Percentiles rank a stretch among this genome's conserved stretches.
Evolutionary conservation across 179 eudicot genomes (phyloP).

Genomic region (Actinidia arguta): DNA sequence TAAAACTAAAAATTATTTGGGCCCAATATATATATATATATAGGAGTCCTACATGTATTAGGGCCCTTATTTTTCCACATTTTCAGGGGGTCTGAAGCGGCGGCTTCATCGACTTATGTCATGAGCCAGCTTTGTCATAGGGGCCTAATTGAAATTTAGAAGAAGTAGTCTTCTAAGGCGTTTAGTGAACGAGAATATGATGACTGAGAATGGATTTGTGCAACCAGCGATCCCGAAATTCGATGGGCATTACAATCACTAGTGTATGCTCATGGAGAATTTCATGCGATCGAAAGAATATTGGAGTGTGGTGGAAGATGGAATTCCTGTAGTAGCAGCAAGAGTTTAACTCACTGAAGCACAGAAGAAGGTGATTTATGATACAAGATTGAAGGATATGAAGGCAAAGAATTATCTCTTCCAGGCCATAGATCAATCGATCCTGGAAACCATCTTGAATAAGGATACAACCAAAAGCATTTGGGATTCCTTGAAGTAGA

Average conservation of each 20-base stretch:
- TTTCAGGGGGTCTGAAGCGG: too few species aligned
- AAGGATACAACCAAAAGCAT: background rate
- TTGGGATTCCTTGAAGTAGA: background rate
- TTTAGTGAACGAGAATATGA: background rate
- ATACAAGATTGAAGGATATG: too few species aligned
- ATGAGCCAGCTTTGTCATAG: too few species aligned
- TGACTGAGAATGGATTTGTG: conserved; percentile 1
- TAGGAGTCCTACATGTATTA: too few species aligned
- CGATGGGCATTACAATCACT: background rate
- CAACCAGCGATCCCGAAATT: background rate
- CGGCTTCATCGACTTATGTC: too few species aligned
- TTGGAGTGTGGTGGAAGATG: conserved; percentile 10
- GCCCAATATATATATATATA: too few species aligned
- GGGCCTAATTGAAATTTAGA: conserved; percentile 8
- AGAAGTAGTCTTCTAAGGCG: background rate
- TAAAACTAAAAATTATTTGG: too few species aligned
- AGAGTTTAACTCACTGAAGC: too few species aligned
- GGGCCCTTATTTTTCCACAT: too few species aligned
- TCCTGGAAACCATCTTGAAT: background rate
- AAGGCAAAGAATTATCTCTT: too few species aligned
- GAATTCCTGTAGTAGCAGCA: background rate
- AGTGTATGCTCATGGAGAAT: conserved; percentile 2
- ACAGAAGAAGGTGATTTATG: too few species aligned
- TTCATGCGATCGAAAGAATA: conserved; percentile 11
- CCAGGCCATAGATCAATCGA: too few species aligned